A percentile compares a stretch with the other conserved stretches of the same genome.
Conservation (phyloP, 768 basidiomycete species). For the Symmetrospora coprosmae region DNA sequence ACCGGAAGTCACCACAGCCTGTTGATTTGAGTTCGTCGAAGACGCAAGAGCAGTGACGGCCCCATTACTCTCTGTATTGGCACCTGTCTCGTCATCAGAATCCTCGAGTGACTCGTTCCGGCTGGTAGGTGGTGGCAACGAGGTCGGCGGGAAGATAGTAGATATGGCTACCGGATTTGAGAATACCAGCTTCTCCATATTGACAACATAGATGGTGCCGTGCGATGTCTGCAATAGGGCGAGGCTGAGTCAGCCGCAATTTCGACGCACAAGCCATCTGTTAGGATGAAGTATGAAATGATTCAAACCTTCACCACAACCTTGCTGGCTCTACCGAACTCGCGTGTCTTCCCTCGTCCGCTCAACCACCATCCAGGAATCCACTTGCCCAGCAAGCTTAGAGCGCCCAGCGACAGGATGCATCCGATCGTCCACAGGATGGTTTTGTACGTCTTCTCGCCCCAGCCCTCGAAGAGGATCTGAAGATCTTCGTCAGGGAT, state of each 20-base stretch:
- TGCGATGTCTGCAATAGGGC: conserved; percentile 54
- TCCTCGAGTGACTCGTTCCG: conserved; percentile 29
- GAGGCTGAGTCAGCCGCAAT: conserved; percentile 1
- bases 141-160: conserved; percentile 54
- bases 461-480: conserved; percentile 74
- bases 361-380: conserved; percentile 80
- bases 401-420: conserved; percentile 52
- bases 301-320: conserved; percentile 72
- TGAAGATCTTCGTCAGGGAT: conserved; percentile 79
- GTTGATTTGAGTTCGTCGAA: too few relatives aligned
- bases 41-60: too few relatives aligned
- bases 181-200: conserved; percentile 45
- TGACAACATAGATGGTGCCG: conserved; percentile 65
- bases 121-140: conserved; percentile 28
- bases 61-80: too few relatives aligned
- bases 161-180: conserved; percentile 63
- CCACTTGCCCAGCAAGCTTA: conserved; percentile 81
- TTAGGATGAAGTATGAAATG: neutral
- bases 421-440: conserved; percentile 60
- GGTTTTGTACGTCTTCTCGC: conserved; percentile 50
- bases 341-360: conserved; percentile 67
- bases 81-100: conserved; percentile 5
- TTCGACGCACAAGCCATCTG: too few relatives aligned
- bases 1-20: too few relatives aligned
- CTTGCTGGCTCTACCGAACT: conserved; percentile 55